Evolutionary conservation across 768 basidiomycete species (phyloP), one percentile per base, ranked within the genome.

Genomic region (Lentinus brumalis): DNA sequence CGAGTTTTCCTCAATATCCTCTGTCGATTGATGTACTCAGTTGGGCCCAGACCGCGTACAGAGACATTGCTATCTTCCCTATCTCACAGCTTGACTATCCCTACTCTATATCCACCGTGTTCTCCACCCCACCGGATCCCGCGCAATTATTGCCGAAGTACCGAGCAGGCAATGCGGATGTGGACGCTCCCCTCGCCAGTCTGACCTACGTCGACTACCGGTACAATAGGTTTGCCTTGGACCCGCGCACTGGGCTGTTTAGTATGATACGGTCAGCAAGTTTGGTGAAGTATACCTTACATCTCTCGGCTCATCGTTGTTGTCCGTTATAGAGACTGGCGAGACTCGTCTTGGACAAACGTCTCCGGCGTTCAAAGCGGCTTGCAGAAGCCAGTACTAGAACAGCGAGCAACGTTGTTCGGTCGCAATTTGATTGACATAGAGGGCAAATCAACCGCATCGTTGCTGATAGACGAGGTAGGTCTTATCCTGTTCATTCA

Each of bases 401-500:
- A 80, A 39, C 93, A 96, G 66, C 81, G 97, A 18, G 71, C 81
- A 40, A 78, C 79, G 1, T 70, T 99, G 26, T 98, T 97, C 73
- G 95, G 92, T 1, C 75, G 76, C 26, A 99, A 99, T 70, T 78
- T 88, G 49, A 91, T 99, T 62, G 92, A 98, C 67, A 90, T 99
- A 46, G 88, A 91, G 68, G 92, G 86, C 3, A 98, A 97, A 74
- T 88, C 92, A 0, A 85, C 88, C 11, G 59, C 86, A 4, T 79
- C 85, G 15, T 81, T 99, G 3, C 79, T 98, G 7, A 76, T 98
- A 18, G 95, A 98, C 65, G 97, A 98, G 83, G 94, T 94, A 73
- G 55, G 14, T 40, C n/a, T 10, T 40, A 12, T 53, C 18, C 38
- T 15, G 21, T 32, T 31, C 8, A 5, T 10, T 18, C 3, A 52